Percentiles rank a stretch among this genome's conserved stretches.
These are phyloP conservation scores for Mycena latifolia DNA, from an alignment of 768 basidiomycete species.

Conservation along the genomic window DNA sequence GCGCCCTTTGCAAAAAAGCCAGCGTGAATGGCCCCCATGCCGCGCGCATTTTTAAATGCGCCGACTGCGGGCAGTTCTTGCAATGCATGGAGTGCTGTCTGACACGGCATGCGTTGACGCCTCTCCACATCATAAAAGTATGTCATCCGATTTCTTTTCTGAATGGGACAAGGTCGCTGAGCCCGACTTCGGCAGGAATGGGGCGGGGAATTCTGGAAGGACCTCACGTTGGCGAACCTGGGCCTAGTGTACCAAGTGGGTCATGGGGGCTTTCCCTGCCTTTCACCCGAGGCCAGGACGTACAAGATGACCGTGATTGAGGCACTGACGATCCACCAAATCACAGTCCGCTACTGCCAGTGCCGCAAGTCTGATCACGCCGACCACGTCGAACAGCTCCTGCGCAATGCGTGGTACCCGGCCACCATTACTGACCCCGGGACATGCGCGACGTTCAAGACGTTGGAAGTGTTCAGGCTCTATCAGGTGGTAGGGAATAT, in stretches of 20 bases:
- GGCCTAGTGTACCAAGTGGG: constrained; percentile 26
- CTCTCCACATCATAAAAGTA: constrained; percentile 19
- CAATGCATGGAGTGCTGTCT: constrained; percentile 10
- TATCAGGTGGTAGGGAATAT: constrained; percentile 31
- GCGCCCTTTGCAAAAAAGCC: constrained; percentile 7
- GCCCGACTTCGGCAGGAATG: no score
- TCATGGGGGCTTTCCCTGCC: constrained; percentile 26
- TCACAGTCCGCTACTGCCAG: constrained; percentile 24
- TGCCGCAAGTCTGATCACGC: constrained; percentile 2
- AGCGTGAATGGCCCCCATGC: background rate
- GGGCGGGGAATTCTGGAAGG: constrained; percentile 5
- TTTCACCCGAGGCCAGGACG: background rate
- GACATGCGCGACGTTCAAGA: constrained; percentile 29
- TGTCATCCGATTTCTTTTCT: no score
- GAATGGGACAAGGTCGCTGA: no score
- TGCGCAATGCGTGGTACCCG: constrained; percentile 19
- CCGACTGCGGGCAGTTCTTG: background rate
- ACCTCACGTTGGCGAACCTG: background rate
- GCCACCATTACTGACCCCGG: constrained; percentile 30
- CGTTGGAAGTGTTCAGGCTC: constrained; percentile 18
- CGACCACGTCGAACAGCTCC: constrained; percentile 14
- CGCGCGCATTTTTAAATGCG: background rate
- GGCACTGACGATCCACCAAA: constrained; percentile 27
- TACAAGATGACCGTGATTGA: constrained; percentile 24
- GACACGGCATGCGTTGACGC: background rate